These are phyloP conservation scores for Eragrostis curvula DNA, from an alignment of 176 grass and related monocot genomes.

Conservation along the genomic window DNA sequence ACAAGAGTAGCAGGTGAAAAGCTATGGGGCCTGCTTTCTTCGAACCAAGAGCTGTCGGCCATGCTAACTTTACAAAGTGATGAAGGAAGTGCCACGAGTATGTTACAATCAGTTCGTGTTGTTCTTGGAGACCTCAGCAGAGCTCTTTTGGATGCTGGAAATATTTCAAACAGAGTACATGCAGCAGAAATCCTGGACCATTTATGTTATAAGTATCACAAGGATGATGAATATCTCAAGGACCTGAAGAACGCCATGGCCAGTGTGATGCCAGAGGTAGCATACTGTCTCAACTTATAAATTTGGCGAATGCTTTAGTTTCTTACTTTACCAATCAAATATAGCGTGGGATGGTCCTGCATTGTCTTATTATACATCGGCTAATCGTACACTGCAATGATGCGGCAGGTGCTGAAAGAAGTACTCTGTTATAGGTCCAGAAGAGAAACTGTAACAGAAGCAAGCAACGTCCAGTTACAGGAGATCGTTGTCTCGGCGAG, in stretches of 20 bases:
- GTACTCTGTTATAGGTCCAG: no score
- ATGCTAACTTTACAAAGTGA: neutral
- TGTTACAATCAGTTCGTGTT: neutral
- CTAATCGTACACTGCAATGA: no score
- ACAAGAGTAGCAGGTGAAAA: neutral
- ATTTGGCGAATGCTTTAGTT: no score
- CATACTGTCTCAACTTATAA: no score
- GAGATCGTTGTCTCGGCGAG: no score
- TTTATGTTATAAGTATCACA: neutral
- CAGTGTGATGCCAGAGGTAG: neutral
- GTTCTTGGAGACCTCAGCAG: neutral
- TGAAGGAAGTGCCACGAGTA: neutral
- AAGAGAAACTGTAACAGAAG: no score
- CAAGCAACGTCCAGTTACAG: no score
- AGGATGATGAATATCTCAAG: neutral
- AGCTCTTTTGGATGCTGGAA: neutral
- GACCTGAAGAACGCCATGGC: neutral
- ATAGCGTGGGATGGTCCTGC: no score
- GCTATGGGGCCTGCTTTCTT: neutral
- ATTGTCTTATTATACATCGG: no score
- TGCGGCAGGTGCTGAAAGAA: no score
- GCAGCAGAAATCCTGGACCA: neutral
- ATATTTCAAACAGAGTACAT: neutral
- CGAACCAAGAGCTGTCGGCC: neutral
- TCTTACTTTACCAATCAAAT: no score